Evolutionary conservation across 768 basidiomycete genomes (phyloP).

Genomic region (Collybiopsis luxurians): DNA sequence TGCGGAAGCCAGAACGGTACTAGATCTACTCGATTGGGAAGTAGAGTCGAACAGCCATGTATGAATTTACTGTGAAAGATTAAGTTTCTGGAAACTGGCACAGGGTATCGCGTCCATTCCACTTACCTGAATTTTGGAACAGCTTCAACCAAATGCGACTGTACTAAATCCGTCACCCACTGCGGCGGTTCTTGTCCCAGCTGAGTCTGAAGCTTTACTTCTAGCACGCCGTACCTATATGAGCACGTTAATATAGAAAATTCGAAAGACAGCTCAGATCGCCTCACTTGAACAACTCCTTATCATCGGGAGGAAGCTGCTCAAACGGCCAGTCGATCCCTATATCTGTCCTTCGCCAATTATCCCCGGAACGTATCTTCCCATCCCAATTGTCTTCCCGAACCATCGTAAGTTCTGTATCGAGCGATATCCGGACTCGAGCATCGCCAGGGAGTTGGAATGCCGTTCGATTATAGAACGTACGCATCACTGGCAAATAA

Average conservation of each 20-base stretch:
- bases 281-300: conserved; percentile 87
- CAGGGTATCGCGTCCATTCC: too few relatives aligned
- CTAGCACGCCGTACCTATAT: conserved; percentile 87
- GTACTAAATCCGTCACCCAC: conserved; percentile 96
- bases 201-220: conserved; percentile 97
- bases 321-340: conserved; percentile 92
- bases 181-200: conserved; percentile 92
- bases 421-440: conserved; percentile 96
- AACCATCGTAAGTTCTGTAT: conserved; percentile 92
- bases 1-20: conserved; percentile 99
- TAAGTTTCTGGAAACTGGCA: too few relatives aligned
- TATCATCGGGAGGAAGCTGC: conserved; percentile 71
- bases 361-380: conserved; percentile 65
- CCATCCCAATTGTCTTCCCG: conserved; percentile 98
- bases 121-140: conserved; percentile 95
- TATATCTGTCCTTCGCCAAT: conserved; percentile 94
- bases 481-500: conserved; percentile 72
- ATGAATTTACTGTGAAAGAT: conserved; percentile 79
- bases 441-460: conserved; percentile 99
- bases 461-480: conserved; percentile 98
- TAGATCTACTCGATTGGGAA: conserved; percentile 91
- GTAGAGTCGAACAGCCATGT: conserved; percentile 90
- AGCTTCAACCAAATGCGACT: conserved; percentile 93
- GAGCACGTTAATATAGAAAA: too few relatives aligned
- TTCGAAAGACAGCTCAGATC: too few relatives aligned